These are phyloP conservation scores for Thermothelomyces thermophilus DNA, from an alignment of 2,329 filamentous ascomycete species.

Conservation along the genomic window DNA sequence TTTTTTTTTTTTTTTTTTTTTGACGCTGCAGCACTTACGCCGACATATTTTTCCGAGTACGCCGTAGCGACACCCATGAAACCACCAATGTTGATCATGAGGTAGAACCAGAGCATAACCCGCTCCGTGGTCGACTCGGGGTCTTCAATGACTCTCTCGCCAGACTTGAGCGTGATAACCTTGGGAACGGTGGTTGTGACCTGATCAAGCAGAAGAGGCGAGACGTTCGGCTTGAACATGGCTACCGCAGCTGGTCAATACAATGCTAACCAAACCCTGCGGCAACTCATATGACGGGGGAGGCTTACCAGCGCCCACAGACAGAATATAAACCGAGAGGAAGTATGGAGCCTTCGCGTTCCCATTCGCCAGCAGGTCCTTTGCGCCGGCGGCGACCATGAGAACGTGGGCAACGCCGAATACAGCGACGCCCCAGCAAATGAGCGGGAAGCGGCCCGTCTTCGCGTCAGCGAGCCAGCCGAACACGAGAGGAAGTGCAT, in stretches of 20 bases:
- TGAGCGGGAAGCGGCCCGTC: conserved; percentile 64
- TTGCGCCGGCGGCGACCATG: conserved; percentile 54
- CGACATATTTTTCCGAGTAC: conserved; percentile 46
- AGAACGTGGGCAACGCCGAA: conserved; percentile 64
- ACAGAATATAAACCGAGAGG: conserved; percentile 50
- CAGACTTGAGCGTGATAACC: conserved; percentile 44
- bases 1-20: too few relatives aligned
- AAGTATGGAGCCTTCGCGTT: conserved; percentile 49
- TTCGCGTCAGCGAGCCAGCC: conserved; percentile 60
- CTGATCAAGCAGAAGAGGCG: conserved; percentile 61
- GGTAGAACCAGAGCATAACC: conserved; percentile 60
- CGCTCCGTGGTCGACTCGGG: conserved; percentile 58
- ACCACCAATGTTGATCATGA: conserved; percentile 49
- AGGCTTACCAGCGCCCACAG: conserved; percentile 56
- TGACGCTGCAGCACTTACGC: conserved; percentile 27
- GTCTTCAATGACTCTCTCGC: conserved; percentile 62
- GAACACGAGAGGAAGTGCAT: conserved; percentile 49
- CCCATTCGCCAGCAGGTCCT: conserved; percentile 38
- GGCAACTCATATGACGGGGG: not conserved
- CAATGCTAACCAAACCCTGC: not conserved
- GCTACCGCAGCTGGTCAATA: conserved; percentile 16
- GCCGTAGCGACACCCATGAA: conserved; percentile 47
- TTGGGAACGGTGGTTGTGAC: conserved; percentile 49
- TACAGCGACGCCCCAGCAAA: conserved; percentile 61
- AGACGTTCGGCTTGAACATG: conserved; percentile 67